Evolutionary conservation across 2,329 filamentous ascomycete genomes (phyloP), one percentile per base, ranked within the genome.

Genomic region (Fusarium compactum): DNA sequence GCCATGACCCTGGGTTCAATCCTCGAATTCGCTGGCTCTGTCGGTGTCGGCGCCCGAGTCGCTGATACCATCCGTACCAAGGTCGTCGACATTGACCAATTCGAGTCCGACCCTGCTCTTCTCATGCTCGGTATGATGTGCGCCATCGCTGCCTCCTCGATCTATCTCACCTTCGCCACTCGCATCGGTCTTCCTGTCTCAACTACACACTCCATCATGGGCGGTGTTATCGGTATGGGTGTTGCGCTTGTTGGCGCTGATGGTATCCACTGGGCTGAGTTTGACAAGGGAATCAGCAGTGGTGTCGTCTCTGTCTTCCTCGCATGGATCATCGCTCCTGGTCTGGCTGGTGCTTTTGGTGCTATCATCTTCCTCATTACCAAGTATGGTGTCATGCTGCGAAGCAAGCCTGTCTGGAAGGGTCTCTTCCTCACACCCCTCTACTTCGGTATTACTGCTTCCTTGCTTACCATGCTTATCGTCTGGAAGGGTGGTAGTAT

Each of bases 61-160:
- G 86, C 88, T 34, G 85, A 87, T 62, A 90, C 88, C 8, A 90
- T 90, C 77, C 85, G 87, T 62, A 90, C 87, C 71, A 87, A 87
- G 63, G 85, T 90, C 62, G 86, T 90, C 73, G 81, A 83, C 56
- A 83, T 82, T 50, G 69, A 78, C 2, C 79, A 80, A 15, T 90
- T 88, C 75, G 72, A 79, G 1, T 73, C 79, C 4, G 78, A 85
- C n/a, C 86, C 88, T 3, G 83, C 81, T 3, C 78, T 87, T 2
- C 83, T 89, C 11, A 88, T 90, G 86, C 81, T 90, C 10, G 86
- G 85, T 46, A 88, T 89, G 85, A 83, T 85, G 30, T 88, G 86
- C 74, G 87, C 86, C 70, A 82, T 88, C 48, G 76, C 83, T 58
- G 83, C 84, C 20, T 87, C 86, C 1, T 85, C 87, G 0, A 56